Percentiles rank a stretch among this genome's conserved stretches.
Evolutionary conservation across 176 grass and related monocot species (phyloP).

Genomic region (Eleusine indica): DNA sequence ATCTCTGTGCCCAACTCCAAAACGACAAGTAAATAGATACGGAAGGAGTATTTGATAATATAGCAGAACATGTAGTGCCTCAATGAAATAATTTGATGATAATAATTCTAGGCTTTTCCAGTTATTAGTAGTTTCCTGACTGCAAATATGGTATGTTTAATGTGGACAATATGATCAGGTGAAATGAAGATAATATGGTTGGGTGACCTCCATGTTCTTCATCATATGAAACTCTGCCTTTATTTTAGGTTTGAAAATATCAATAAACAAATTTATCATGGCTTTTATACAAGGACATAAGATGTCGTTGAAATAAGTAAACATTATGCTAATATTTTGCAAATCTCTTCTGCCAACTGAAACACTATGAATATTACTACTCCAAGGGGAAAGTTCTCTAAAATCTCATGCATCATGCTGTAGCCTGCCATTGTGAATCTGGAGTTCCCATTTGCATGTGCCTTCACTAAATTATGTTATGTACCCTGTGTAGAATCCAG

Average conservation of each 20-base stretch:
- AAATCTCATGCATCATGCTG: background rate
- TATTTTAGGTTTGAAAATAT: background rate
- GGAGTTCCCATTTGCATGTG: background rate
- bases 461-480: constrained; percentile 11
- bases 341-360: background rate
- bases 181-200: background rate
- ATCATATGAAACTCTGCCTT: background rate
- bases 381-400: background rate
- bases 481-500: constrained; percentile 72
- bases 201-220: background rate
- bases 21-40: no score
- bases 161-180: background rate
- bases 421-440: background rate
- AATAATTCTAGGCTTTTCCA: background rate
- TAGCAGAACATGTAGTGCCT: no score
- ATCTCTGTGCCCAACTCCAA: no score
- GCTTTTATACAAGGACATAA: background rate
- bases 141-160: background rate
- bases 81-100: background rate
- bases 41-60: no score
- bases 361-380: background rate
- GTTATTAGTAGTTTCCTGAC: background rate
- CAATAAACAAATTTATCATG: background rate
- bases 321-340: background rate
- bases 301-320: constrained; percentile 12